These are phyloP conservation scores for Notholithocarpus densiflorus DNA, from an alignment of 306 rosid genomes.

Conservation along the genomic window DNA sequence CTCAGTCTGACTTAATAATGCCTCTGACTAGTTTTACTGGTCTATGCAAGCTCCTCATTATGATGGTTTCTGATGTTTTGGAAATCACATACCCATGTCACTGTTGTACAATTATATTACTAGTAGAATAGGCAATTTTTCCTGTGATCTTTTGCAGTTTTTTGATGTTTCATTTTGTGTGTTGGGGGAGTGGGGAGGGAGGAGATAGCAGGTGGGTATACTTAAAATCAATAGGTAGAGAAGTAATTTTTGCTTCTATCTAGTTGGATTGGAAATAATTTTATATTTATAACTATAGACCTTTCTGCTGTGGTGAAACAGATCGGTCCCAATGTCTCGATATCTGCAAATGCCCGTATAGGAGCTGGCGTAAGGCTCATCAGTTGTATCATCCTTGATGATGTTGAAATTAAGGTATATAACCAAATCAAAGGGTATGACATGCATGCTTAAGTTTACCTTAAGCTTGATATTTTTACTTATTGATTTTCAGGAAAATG, in stretches of 20 bases:
- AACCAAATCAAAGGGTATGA: slow-evolving; percentile 4
- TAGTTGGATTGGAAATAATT: not conserved
- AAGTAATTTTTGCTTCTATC: slow-evolving; percentile 6
- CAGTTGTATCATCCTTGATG: slow-evolving; percentile 82
- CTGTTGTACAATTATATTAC: not conserved
- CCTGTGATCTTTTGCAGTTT: not conserved
- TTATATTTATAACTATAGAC: not conserved
- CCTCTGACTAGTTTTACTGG: not conserved
- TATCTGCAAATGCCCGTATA: slow-evolving; percentile 95
- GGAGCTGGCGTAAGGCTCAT: slow-evolving; percentile 95
- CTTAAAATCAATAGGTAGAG: not conserved
- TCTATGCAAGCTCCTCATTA: not conserved
- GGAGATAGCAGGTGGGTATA: not conserved
- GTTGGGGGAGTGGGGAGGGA: not conserved
- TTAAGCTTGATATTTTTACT: not conserved
- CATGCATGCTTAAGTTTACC: slow-evolving; percentile 2
- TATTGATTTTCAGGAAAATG: slow-evolving; percentile 65
- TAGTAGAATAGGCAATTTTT: not conserved
- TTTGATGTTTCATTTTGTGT: not conserved
- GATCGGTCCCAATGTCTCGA: slow-evolving; percentile 95
- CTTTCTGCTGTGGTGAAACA: slow-evolving; percentile 32
- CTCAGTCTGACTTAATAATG: not conserved
- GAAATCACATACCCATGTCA: not conserved
- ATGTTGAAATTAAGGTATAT: slow-evolving; percentile 80
- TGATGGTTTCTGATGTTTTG: not conserved